Conservation (phyloP, 2,329 filamentous ascomycete genomes). For the Hypoxylon sp. region DNA sequence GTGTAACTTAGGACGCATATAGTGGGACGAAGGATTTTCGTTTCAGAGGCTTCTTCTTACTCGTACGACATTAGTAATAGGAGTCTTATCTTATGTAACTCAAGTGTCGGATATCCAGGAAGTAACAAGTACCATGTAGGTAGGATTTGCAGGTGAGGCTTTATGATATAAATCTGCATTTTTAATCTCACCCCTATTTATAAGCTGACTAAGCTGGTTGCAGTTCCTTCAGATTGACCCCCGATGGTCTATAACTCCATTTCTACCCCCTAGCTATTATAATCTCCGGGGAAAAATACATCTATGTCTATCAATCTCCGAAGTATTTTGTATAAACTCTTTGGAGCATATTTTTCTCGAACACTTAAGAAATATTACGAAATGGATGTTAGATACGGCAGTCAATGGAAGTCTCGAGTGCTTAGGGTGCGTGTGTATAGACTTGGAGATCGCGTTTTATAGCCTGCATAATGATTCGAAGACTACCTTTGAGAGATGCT, state of each 20-base stretch:
- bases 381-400: background rate
- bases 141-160: background rate
- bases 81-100: background rate
- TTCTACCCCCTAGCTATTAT: no score
- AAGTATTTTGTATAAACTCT: no score
- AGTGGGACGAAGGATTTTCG: slow-evolving; percentile 23
- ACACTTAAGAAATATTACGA: background rate
- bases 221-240: no score
- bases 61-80: slow-evolving; percentile 8
- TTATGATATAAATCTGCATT: background rate
- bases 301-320: no score
- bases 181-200: background rate
- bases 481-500: slow-evolving; percentile 4
- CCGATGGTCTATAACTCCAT: no score
- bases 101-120: background rate
- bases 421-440: background rate
- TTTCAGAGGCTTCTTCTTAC: background rate
- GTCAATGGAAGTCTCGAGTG: background rate
- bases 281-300: background rate
- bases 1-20: background rate
- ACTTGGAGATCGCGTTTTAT: slow-evolving; percentile 3
- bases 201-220: slow-evolving; percentile 3
- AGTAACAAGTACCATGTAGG: background rate
- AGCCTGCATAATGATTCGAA: background rate
- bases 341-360: no score